A percentile compares a stretch with the other conserved stretches of the same genome.
Conservation (phyloP, 2,329 filamentous ascomycete genomes). For the Westerdykella ornata region DNA sequence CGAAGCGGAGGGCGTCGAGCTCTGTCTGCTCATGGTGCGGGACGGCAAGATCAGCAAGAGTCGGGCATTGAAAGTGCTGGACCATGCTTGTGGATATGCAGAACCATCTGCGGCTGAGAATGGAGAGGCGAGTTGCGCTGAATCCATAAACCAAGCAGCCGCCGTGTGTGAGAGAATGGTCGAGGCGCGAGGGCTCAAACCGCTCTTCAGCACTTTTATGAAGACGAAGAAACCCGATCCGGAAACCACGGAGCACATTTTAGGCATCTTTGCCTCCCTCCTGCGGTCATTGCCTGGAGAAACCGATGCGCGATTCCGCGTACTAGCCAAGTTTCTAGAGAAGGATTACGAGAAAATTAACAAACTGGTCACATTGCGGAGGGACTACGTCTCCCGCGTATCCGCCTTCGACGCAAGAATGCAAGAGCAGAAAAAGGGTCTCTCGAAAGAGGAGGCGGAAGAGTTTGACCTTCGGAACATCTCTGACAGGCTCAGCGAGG, state of each 20-base stretch:
- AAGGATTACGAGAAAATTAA: constrained; percentile 82
- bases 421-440: constrained; percentile 48
- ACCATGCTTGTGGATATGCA: constrained; percentile 65
- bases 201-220: constrained; percentile 80
- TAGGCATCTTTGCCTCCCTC: constrained; percentile 78
- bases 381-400: constrained; percentile 61
- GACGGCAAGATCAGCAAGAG: constrained; percentile 78
- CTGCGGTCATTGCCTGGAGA: constrained; percentile 72
- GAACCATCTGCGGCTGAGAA: constrained; percentile 13
- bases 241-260: constrained; percentile 66
- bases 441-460: constrained; percentile 54
- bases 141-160: constrained; percentile 36
- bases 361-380: constrained; percentile 64
- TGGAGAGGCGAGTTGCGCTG: constrained; percentile 11
- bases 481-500: constrained; percentile 70
- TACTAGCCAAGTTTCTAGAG: constrained; percentile 90
- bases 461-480: constrained; percentile 65
- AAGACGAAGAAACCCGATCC: constrained; percentile 71
- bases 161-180: constrained; percentile 70
- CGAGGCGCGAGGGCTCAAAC: constrained; percentile 77
- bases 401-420: constrained; percentile 58
- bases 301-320: constrained; percentile 70
- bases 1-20: constrained; percentile 84
- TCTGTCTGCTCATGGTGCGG: constrained; percentile 84
- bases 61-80: constrained; percentile 71